A percentile compares a stretch with the other conserved stretches of the same genome.
Conservation (phyloP, 2,329 filamentous ascomycete species). For the Talaromyces islandicus region DNA sequence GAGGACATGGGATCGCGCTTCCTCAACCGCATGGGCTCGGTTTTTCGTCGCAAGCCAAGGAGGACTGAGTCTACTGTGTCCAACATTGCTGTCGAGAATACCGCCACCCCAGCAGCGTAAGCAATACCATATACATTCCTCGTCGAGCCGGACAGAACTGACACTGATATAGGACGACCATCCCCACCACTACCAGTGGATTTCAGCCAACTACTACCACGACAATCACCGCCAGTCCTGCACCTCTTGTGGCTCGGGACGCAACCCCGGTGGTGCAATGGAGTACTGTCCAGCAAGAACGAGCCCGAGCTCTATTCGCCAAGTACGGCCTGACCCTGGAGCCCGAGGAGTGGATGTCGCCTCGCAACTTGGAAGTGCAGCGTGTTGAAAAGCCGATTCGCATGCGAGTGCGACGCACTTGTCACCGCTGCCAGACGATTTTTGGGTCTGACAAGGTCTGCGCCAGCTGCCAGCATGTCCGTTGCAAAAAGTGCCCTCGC, state of each 20-base stretch:
- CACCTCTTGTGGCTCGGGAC: conserved; percentile 15
- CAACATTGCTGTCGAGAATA: neutral
- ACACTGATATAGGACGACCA: neutral
- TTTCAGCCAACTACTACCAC: neutral
- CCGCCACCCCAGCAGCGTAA: conserved; percentile 2
- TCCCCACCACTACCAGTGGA: neutral
- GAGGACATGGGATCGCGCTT: conserved; percentile 6
- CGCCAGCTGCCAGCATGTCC: conserved; percentile 67
- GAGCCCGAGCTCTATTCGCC: conserved; percentile 39
- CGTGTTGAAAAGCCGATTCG: conserved; percentile 42
- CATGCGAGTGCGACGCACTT: conserved; percentile 52
- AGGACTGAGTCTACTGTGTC: conserved; percentile 7
- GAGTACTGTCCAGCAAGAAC: conserved; percentile 36
- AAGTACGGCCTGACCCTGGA: conserved; percentile 43
- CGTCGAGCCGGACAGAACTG: neutral
- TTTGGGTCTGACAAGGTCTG: conserved; percentile 72
- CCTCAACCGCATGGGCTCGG: conserved; percentile 7
- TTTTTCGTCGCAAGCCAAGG: conserved; percentile 8
- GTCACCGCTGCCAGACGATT: conserved; percentile 70
- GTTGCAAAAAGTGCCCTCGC: conserved; percentile 75
- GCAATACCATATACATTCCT: neutral
- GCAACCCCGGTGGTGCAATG: conserved; percentile 19
- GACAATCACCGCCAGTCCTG: conserved; percentile 1
- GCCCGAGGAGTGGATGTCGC: conserved; percentile 36
- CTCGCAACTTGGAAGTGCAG: conserved; percentile 27